Evolutionary conservation across 495 filamentous ascomycete genomes (phyloP).

Genomic region (Tuber magnatum): DNA sequence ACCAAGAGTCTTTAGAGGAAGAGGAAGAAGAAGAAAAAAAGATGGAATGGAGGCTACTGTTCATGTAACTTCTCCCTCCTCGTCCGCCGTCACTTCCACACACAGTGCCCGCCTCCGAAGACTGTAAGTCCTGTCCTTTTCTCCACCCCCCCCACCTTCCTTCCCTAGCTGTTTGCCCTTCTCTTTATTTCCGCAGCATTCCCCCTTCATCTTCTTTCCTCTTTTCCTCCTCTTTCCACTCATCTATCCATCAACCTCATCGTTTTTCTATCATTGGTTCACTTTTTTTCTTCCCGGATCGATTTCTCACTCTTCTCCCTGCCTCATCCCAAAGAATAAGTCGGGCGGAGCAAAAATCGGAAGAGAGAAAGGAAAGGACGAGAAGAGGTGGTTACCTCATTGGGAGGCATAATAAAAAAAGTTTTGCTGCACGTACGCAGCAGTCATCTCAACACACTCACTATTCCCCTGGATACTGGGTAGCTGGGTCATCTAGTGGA

Average conservation of each 20-base stretch:
- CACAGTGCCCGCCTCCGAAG: constrained; percentile 12
- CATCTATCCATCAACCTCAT: constrained; percentile 12
- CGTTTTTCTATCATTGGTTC: constrained; percentile 8
- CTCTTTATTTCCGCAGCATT: constrained; percentile 8
- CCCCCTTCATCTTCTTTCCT: constrained; percentile 21
- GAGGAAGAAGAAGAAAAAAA: constrained; percentile 9
- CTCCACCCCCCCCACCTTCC: constrained; percentile 24
- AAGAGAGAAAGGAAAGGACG: neutral
- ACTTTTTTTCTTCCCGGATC: neutral
- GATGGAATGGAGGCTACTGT: constrained; percentile 20
- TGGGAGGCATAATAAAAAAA: constrained; percentile 14
- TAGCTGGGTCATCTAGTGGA: constrained; percentile 11
- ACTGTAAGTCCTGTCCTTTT: constrained; percentile 6
- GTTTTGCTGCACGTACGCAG: constrained; percentile 10
- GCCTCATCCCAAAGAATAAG: constrained; percentile 2
- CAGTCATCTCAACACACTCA: constrained; percentile 17
- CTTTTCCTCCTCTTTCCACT: constrained; percentile 2
- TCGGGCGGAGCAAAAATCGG: constrained; percentile 10
- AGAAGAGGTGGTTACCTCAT: neutral
- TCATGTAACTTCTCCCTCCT: constrained; percentile 15
- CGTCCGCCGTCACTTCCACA: constrained; percentile 34
- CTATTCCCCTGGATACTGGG: constrained; percentile 3
- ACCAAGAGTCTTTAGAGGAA: constrained; percentile 11
- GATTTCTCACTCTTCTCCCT: neutral
- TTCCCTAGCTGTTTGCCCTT: neutral